Conservation (phyloP, 768 basidiomycete species). For the Psilocybe cubensis region DNA sequence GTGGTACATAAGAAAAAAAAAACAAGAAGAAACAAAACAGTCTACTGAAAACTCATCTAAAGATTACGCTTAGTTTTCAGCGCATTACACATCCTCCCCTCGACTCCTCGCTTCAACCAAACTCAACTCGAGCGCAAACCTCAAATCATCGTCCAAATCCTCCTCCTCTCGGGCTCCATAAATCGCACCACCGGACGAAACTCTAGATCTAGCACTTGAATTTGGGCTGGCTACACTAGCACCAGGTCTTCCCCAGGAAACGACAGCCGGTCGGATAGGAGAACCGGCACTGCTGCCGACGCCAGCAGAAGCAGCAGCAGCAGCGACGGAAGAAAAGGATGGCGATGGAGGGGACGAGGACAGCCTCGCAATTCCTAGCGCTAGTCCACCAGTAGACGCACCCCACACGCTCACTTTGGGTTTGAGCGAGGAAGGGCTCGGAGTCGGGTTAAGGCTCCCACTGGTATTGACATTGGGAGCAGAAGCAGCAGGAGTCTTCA, state of each 20-base stretch:
- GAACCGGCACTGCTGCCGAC: constrained; percentile 7
- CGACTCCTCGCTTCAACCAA: constrained; percentile 63
- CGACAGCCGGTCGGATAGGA: no score
- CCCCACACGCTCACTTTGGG: constrained; percentile 1
- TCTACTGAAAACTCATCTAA: no score
- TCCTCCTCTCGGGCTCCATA: constrained; percentile 22
- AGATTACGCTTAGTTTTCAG: no score
- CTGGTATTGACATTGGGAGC: background rate
- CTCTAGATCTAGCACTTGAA: background rate
- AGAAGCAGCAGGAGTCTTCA: background rate
- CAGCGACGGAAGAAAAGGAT: background rate
- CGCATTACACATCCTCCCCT: constrained; percentile 27
- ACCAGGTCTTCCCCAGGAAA: no score
- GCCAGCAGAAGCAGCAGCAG: constrained; percentile 1
- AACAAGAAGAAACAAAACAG: no score
- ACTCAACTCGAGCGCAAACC: constrained; percentile 69
- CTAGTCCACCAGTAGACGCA: no score
- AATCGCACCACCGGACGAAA: background rate
- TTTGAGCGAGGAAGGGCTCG: no score
- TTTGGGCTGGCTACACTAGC: no score
- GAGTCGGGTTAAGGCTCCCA: background rate
- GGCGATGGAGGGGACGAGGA: background rate
- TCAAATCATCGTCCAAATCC: constrained; percentile 66
- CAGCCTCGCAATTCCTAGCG: no score
- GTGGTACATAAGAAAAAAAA: background rate